Percentiles rank a stretch among this genome's conserved stretches.
phyloP scores from a whole-genome alignment of 306 rosid genomes.

The Coriaria nepalensis region DNA sequence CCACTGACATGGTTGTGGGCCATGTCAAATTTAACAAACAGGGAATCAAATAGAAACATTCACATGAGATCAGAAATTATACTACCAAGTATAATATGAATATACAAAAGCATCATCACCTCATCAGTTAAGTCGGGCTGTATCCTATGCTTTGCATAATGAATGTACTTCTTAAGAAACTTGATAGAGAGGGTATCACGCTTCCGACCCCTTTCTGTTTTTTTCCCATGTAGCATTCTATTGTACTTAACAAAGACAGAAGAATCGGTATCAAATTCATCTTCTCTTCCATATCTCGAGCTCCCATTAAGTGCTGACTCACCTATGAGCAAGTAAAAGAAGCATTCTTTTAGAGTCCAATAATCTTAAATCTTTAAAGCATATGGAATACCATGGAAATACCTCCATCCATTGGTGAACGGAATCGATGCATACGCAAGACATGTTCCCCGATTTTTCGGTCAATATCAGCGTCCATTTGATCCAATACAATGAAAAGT shows the following conservation, averaged over 20 bases:
- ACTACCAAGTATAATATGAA: not conserved
- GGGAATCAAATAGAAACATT: not conserved
- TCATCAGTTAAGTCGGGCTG: constrained; percentile 94
- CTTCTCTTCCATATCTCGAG: constrained; percentile 75
- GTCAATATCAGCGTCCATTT: constrained; percentile 99
- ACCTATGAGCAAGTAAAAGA: constrained; percentile 31
- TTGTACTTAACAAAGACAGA: constrained; percentile 80
- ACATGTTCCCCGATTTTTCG: constrained; percentile 86
- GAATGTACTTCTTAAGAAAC: constrained; percentile 92
- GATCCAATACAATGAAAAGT: constrained; percentile 85
- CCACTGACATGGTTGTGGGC: not conserved
- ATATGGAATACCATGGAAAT: constrained; percentile 18
- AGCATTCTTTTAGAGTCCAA: constrained; percentile 8
- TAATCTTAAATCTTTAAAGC: constrained; percentile 6
- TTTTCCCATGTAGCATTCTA: constrained; percentile 88
- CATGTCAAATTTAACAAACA: not conserved
- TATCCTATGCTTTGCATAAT: constrained; percentile 96
- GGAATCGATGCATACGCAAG: constrained; percentile 89
- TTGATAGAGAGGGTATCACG: constrained; percentile 76
- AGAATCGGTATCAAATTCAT: constrained; percentile 60
- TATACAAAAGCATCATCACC: constrained; percentile 39
- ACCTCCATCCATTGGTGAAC: constrained; percentile 81
- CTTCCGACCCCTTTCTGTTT: constrained; percentile 48
- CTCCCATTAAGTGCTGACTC: constrained; percentile 52
- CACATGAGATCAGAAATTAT: too few species aligned